phyloP scores from a whole-genome alignment of 352 stramenopile genomes.

The Phytophthora hibernalis region DNA sequence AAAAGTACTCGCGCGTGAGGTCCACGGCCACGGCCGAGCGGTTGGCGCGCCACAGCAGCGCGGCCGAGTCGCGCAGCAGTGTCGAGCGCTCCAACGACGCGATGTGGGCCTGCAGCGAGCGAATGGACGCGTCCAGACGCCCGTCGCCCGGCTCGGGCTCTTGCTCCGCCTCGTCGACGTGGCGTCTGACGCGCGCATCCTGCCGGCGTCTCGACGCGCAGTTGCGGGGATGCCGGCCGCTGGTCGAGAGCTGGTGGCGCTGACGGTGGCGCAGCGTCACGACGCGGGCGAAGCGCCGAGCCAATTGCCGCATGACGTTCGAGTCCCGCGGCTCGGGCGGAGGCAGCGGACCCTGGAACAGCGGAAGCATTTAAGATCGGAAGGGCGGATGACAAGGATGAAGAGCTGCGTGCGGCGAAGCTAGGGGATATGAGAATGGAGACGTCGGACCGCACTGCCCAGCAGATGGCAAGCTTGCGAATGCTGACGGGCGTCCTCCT shows the following conservation, averaged over 20 bases:
- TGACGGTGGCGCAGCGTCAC: conserved; percentile 43
- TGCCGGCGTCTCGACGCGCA: conserved; percentile 39
- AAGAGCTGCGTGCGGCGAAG: not conserved
- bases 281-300: conserved; percentile 49
- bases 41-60: conserved; percentile 52
- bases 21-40: conserved; percentile 47
- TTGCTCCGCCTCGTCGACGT: conserved; percentile 2
- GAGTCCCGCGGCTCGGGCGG: conserved; percentile 13
- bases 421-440: not conserved
- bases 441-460: not conserved
- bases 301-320: conserved; percentile 22
- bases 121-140: conserved; percentile 44
- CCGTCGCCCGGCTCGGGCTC: conserved; percentile 29
- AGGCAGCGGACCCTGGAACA: conserved; percentile 25
- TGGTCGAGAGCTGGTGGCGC: conserved; percentile 3
- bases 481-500: conserved; percentile 6
- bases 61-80: conserved; percentile 47
- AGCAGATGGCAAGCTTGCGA: conserved; percentile 5
- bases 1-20: conserved; percentile 53
- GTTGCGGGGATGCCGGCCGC: conserved; percentile 9
- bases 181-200: conserved; percentile 1
- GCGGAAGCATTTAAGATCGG: no score
- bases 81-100: conserved; percentile 46
- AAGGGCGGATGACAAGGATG: not conserved
- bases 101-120: conserved; percentile 43